Evolutionary conservation across 2,329 filamentous ascomycete genomes (phyloP), one percentile per base, ranked within the genome.

Genomic region (Elsinoe ampelina): DNA sequence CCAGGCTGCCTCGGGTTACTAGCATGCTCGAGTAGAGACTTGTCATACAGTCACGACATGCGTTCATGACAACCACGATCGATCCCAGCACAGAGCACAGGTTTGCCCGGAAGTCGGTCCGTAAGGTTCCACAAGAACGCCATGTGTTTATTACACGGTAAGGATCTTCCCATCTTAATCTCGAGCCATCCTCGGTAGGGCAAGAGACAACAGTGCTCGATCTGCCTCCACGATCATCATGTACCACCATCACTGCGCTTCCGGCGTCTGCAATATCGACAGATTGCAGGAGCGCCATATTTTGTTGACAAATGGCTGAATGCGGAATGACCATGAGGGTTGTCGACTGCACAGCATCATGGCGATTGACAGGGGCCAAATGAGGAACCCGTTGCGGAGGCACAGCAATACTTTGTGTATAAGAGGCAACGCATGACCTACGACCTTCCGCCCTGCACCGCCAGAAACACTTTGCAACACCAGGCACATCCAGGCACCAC

Each of bases 201-300:
- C 48, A 52, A 19, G 19, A 13, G 19, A 6, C 34, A 11, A 7
- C 32, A 32, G 7, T 39, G 48, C 48, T 39, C 48, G 48, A 52
- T 52, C 48, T 13, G 26, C 48, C 32, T 36, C 34, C 20, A 39
- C 48, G 48, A 52, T 52, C 48, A 52, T 52, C 48, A 39, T 52
- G 3, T 52, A 17, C 48, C 10, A 20, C 17, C 48, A 52, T 52
- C 48, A 52, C 48, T n/a, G 38, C 38, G 32, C 48, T 20, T 26
- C 8, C 32, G 48, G 13, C 26, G 11, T 20, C 48, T 20, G 48
- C 34, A 52, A 52, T 52, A 52, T 52, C 48, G 35, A n/a, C 48
- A 52, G 32, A 52, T 52, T 52, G 48, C 48, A 52, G 48, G 48
- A 52, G 48, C 48, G 35, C 48, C 48, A 34, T 34, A 30, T n/a